Conservation (phyloP, 164 flowering plant species). For the Macadamia integrifolia region DNA sequence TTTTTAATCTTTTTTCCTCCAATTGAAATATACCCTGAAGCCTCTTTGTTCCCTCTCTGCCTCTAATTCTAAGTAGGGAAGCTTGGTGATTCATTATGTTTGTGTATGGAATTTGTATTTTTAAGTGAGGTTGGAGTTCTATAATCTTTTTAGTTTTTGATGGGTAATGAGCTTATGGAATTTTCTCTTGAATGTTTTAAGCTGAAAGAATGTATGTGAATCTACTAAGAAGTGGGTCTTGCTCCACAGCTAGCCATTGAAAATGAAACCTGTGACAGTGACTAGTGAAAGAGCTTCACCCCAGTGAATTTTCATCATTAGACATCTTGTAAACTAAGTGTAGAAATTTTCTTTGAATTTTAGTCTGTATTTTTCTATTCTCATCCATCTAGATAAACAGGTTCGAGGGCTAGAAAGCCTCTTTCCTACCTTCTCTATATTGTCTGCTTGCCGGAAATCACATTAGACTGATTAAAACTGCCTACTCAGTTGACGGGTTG, state of each 20-base stretch:
- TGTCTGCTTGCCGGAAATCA: too few relatives aligned
- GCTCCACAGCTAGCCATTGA: not conserved
- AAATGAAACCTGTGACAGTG: not conserved
- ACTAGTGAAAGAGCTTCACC: too few relatives aligned
- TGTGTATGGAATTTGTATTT: conserved; percentile 5
- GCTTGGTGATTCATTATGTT: conserved; percentile 3
- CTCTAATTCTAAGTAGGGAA: not conserved
- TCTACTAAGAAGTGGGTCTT: not conserved
- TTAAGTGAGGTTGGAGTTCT: not conserved
- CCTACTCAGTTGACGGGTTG: too few relatives aligned
- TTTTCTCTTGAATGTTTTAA: not conserved
- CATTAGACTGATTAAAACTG: too few relatives aligned
- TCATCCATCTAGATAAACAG: too few relatives aligned
- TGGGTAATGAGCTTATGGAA: not conserved
- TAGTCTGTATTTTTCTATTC: too few relatives aligned
- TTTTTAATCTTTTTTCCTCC: conserved; percentile 29
- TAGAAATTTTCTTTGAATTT: too few relatives aligned
- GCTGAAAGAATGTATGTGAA: not conserved
- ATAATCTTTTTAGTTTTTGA: not conserved
- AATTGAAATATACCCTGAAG: not conserved
- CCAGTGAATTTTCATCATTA: not conserved
- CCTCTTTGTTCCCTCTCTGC: not conserved
- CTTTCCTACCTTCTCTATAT: too few relatives aligned
- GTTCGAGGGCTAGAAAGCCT: too few relatives aligned
- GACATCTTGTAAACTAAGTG: not conserved